Base-by-base conservation (phyloP, 768 basidiomycete genomes). In the Tephrocybe sp. region DNA sequence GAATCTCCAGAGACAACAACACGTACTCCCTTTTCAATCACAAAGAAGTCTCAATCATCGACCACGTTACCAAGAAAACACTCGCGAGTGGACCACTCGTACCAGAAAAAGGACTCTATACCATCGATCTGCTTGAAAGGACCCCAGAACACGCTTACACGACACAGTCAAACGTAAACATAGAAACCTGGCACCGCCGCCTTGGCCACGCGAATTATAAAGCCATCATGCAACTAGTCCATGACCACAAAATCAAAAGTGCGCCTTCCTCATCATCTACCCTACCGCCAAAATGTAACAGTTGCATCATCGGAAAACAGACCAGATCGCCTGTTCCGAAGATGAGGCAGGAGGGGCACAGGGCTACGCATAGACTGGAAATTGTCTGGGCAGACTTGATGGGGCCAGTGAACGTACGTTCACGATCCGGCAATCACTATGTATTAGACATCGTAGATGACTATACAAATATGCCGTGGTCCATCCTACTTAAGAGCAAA, bases 401-500 rank as follows among this genome's bases (percentile, higher is more conserved):
- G 9, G 25, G 6, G 20, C 24, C 2, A 36, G 46, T 2, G 18
- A 25, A 37, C 11, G 36, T 38, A 26, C 2, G 8, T 0, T 37
- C 36, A 37, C 15, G 7, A 4, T 25, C 34, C 11, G n/a, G 24
- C 14, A 37, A 23, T 5, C 1, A 26, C 6, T 48, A 38, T 38
- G n/a, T 36, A 7, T 8, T 46, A 11, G 36, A 36, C 9, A 34
- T 46, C 3, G 34, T 46, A 4, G 33, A 46, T 18, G 15, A n/a
- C n/a, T n/a, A n/a, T n/a, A n/a, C n/a, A n/a, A n/a, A n/a, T n/a
- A n/a, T n/a, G n/a, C n/a, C n/a, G 36, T 75, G 71, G 71, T 43
- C 54, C 10, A 65, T 73, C 3, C 73, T 69, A 0, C 45, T 76
- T 0, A 58, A 58, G 24, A 33, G 49, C 0, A 74, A 73, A 40